Base-by-base conservation (phyloP, 2,329 filamentous ascomycete species). In the Alternaria tenuissima region DNA sequence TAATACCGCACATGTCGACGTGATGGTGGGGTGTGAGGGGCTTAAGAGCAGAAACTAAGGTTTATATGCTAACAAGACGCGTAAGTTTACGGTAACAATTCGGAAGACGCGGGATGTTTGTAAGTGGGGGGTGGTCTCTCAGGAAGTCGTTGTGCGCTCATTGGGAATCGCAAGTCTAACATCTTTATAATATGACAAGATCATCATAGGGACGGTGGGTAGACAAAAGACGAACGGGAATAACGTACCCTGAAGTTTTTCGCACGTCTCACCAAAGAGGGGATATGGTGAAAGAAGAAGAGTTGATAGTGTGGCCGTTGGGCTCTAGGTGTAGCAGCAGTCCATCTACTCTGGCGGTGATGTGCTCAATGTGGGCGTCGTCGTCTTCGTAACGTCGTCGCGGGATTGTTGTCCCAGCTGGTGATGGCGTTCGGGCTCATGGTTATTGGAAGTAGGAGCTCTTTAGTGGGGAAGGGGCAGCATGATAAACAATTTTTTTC, bases 1-100 rank as follows among this genome's bases (percentile, higher is more conserved):
- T 81, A 66, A 85, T 84, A 52, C 83, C 82, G 67, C 82, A 84
- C 82, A 85, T 84, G 34, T 63, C 81, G 75, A 60, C 52, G 53
- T 55, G 52, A 53, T 53, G 22, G 43, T 11, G 11, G 30, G 32
- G 36, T 39, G 30, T 32, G 28, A 39, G 32, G 47, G n/a, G 18
- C 34, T 26, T 46, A 28, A 39, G 32, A 43, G 47, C 53, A 42
- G 38, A 20, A 38, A 42, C 22, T 39, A n/a, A 7, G 43, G 38
- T 44, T 44, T 54, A 7, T 52, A 43, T 75, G 46, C 54, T 61
- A 39, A 49, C 32, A 39, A 57, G 56, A 52, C 54, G 51, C 48
- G 67, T 76, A 67, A 75, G 72, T 66, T 65, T 57, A 51, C 52
- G 59, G 60, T 65, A 49, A 59, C 52, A 39, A 54, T 53, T 43